These are phyloP conservation scores for Neurospora hispaniola DNA, from an alignment of 495 filamentous ascomycete genomes.

Conservation along the genomic window DNA sequence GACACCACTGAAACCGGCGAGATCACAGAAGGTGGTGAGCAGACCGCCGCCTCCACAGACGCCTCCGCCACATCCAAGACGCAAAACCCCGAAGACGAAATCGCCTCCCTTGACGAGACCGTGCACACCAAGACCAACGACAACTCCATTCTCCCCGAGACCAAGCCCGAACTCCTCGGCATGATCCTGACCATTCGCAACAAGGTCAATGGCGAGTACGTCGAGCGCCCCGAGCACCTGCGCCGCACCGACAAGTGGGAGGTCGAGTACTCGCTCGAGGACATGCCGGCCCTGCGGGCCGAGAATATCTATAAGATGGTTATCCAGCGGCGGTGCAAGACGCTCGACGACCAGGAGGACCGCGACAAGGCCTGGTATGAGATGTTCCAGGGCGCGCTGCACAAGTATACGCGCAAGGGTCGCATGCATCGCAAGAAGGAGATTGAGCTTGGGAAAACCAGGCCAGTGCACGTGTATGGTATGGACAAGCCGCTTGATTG, in stretches of 20 bases:
- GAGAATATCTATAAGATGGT: slow-evolving; percentile 38
- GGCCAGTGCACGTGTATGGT: slow-evolving; percentile 25
- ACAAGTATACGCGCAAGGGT: slow-evolving; percentile 15
- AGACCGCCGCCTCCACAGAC: background rate
- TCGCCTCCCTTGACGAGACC: background rate
- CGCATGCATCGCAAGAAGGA: slow-evolving; percentile 18
- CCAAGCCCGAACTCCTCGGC: slow-evolving; percentile 38
- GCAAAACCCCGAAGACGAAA: background rate
- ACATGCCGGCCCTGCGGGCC: slow-evolving; percentile 33
- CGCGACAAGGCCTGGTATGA: slow-evolving; percentile 29
- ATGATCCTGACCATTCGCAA: slow-evolving; percentile 62
- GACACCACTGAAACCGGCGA: background rate
- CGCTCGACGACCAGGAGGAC: slow-evolving; percentile 19
- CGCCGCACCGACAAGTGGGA: slow-evolving; percentile 49
- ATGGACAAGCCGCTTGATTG: slow-evolving; percentile 11
- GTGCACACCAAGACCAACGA: slow-evolving; percentile 5
- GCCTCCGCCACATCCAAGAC: background rate
- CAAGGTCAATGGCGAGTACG: slow-evolving; percentile 55
- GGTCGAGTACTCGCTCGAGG: slow-evolving; percentile 63
- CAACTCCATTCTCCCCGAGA: slow-evolving; percentile 3
- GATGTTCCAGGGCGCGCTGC: slow-evolving; percentile 27
- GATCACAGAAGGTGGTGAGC: background rate
- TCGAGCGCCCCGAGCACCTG: slow-evolving; percentile 49
- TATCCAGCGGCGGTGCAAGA: slow-evolving; percentile 40
- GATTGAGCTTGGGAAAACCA: slow-evolving; percentile 3